Conservation (phyloP, 169 alveolate genomes). For the Babesia gibsoni region DNA sequence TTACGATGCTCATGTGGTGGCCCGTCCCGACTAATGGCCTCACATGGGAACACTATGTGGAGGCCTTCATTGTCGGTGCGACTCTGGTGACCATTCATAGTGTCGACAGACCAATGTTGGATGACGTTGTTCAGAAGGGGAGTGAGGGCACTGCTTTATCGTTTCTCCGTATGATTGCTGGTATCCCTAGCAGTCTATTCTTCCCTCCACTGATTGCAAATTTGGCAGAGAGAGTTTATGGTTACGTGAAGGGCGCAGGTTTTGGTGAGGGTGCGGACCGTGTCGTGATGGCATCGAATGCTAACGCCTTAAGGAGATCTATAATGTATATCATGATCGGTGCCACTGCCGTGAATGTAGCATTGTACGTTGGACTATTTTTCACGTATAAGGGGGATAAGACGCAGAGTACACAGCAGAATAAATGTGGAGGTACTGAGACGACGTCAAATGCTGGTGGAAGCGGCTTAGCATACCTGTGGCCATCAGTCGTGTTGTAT, state of each 20-base stretch:
- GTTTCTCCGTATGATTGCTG: slow-evolving; percentile 81
- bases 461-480: too few species aligned
- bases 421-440: too few species aligned
- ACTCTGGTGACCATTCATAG: slow-evolving; percentile 88
- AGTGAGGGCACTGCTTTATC: slow-evolving; percentile 84
- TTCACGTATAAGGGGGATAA: too few species aligned
- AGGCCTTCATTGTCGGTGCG: slow-evolving; percentile 80
- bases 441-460: too few species aligned
- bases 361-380: slow-evolving; percentile 12
- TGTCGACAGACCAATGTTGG: slow-evolving; percentile 85
- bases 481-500: not conserved
- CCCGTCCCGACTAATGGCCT: slow-evolving; percentile 61
- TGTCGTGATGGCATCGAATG: not conserved
- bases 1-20: slow-evolving; percentile 69
- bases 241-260: slow-evolving; percentile 10
- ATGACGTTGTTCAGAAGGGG: slow-evolving; percentile 86
- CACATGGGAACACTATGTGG: slow-evolving; percentile 42
- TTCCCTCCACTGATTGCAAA: slow-evolving; percentile 87
- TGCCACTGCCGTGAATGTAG: not conserved
- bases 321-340: slow-evolving; percentile 1
- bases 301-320: slow-evolving; percentile 9
- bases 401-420: too few species aligned
- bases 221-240: slow-evolving; percentile 82
- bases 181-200: slow-evolving; percentile 79
- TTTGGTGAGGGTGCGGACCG: not conserved